phyloP scores from a whole-genome alignment of 2,329 filamentous ascomycete species.

The Fusarium sp. region DNA sequence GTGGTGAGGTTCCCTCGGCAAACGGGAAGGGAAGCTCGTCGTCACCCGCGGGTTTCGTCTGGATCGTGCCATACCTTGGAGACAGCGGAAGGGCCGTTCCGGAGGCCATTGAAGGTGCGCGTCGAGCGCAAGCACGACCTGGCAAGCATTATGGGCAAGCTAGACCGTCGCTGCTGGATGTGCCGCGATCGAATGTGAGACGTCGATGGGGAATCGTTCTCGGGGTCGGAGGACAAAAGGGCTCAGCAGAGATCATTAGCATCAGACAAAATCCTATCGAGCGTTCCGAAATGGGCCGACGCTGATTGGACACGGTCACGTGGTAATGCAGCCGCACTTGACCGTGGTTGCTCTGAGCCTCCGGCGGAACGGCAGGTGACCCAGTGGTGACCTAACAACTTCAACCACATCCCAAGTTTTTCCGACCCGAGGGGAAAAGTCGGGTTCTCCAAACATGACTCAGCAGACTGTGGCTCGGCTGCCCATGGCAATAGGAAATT shows the following conservation, averaged over 20 bases:
- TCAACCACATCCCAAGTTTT: slow-evolving; percentile 31
- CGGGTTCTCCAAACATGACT: slow-evolving; percentile 15
- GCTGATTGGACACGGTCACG: slow-evolving; percentile 56
- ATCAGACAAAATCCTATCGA: slow-evolving; percentile 55
- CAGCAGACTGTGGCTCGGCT: not conserved
- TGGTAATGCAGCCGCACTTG: slow-evolving; percentile 32
- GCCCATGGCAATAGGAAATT: slow-evolving; percentile 32
- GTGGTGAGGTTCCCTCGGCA: slow-evolving; percentile 51
- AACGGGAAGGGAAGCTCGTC: slow-evolving; percentile 44
- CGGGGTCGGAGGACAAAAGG: slow-evolving; percentile 54
- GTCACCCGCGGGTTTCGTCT: slow-evolving; percentile 28
- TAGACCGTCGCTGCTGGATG: slow-evolving; percentile 53
- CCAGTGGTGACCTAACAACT: slow-evolving; percentile 5
- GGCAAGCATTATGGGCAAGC: slow-evolving; percentile 83
- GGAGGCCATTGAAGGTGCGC: slow-evolving; percentile 84
- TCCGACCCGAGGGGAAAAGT: slow-evolving; percentile 33
- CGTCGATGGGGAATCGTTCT: slow-evolving; percentile 53
- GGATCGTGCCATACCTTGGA: slow-evolving; percentile 75
- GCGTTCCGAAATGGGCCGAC: slow-evolving; percentile 57
- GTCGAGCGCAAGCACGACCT: slow-evolving; percentile 90
- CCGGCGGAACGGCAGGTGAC: slow-evolving; percentile 34
- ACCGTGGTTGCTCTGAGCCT: slow-evolving; percentile 29
- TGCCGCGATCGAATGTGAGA: slow-evolving; percentile 51
- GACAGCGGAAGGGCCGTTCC: slow-evolving; percentile 77
- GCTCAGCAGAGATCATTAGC: slow-evolving; percentile 53